These are phyloP conservation scores for Paspalum vaginatum DNA, from an alignment of 176 grass and related monocot species.

Conservation along the genomic window DNA sequence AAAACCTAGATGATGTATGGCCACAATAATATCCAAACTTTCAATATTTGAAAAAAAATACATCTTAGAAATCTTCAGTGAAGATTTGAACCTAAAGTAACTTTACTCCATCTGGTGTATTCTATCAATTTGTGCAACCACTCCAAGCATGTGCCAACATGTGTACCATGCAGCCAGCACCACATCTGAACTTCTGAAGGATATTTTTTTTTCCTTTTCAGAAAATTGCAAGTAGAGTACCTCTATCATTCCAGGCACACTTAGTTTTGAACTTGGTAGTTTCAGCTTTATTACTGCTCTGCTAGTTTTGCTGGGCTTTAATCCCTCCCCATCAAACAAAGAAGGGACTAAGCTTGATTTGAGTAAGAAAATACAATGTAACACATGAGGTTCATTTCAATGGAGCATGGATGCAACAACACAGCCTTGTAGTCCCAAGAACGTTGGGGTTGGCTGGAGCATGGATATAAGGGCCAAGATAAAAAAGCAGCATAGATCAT, in stretches of 20 bases:
- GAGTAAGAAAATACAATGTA: conserved; percentile 38
- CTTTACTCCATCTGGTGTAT: neutral
- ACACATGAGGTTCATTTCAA: conserved; percentile 2
- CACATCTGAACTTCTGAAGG: neutral
- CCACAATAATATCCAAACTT: conserved; percentile 41
- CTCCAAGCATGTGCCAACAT: conserved; percentile 9
- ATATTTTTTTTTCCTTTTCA: neutral
- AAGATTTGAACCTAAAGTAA: neutral
- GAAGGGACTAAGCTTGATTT: neutral
- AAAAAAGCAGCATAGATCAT: neutral
- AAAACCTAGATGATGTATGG: conserved; percentile 38
- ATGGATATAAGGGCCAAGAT: conserved; percentile 3
- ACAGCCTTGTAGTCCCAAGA: neutral
- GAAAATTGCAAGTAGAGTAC: conserved; percentile 17
- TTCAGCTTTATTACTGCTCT: conserved; percentile 23
- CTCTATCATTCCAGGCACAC: conserved; percentile 2
- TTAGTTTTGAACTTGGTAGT: conserved; percentile 6
- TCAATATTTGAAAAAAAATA: conserved; percentile 14
- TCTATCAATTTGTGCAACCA: conserved; percentile 20
- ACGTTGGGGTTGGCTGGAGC: neutral
- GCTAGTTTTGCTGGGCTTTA: neutral
- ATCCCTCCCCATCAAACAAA: neutral
- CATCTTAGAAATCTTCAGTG: conserved; percentile 8
- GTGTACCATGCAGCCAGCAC: neutral
- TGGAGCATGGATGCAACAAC: neutral